phyloP scores from a whole-genome alignment of 2,329 filamentous ascomycete genomes.

The Ceratocystis cubensis region DNA sequence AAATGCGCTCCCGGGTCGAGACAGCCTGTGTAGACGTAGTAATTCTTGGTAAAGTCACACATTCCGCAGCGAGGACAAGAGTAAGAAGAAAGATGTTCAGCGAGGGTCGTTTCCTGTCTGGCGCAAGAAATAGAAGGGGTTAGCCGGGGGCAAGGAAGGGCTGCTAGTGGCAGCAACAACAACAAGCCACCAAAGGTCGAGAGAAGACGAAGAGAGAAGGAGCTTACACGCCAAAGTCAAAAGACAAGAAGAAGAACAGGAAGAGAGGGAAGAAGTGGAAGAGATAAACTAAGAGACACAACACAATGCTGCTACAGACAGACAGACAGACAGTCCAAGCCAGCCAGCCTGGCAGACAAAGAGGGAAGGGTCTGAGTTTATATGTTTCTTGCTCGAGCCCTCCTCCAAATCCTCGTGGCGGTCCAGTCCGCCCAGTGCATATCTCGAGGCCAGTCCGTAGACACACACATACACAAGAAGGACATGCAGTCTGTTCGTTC shows the following conservation, averaged over 20 bases:
- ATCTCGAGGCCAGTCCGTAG: background rate
- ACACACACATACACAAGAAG: too few species aligned
- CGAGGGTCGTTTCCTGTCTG: background rate
- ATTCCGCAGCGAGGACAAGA: conserved; percentile 29
- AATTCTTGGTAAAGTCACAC: conserved; percentile 61
- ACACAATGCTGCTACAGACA: background rate
- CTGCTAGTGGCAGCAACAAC: background rate
- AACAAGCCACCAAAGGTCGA: background rate
- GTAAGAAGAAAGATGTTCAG: background rate
- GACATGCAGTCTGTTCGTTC: background rate
- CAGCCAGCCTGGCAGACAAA: background rate
- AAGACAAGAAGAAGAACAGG: background rate
- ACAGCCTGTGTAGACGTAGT: conserved; percentile 63
- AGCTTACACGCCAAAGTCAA: background rate
- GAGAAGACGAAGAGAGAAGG: background rate
- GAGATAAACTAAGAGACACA: conserved; percentile 1
- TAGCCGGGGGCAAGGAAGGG: background rate
- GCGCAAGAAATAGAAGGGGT: background rate
- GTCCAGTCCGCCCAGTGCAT: background rate
- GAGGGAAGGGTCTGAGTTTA: conserved; percentile 9
- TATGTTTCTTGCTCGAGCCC: conserved; percentile 4
- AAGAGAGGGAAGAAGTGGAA: background rate
- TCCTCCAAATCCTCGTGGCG: background rate
- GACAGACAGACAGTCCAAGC: background rate
- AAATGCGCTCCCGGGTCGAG: conserved; percentile 57